These are phyloP conservation scores for Parsonsia alboflavescens DNA, from an alignment of 257 asterid species.

Conservation along the genomic window DNA sequence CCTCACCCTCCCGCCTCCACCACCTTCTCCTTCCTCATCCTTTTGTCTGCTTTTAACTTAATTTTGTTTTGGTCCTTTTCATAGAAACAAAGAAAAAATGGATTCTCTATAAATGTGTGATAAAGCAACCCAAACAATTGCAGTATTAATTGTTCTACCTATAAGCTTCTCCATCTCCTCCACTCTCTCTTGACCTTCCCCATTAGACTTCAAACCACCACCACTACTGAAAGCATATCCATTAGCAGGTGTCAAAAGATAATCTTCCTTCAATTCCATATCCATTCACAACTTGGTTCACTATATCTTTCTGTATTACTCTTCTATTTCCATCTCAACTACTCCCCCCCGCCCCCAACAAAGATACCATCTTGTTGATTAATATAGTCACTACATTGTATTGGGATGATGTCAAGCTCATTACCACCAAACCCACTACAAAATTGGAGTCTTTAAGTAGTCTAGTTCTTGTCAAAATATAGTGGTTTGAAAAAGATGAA, in stretches of 20 bases:
- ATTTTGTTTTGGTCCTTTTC: no score
- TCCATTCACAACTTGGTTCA: constrained; percentile 54
- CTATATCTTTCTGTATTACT: constrained; percentile 35
- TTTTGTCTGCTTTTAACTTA: no score
- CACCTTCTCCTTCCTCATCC: no score
- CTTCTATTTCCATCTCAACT: constrained; percentile 13
- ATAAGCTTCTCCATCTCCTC: constrained; percentile 40
- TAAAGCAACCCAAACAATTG: constrained; percentile 58
- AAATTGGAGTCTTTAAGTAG: constrained; percentile 19
- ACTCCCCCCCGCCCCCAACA: no score
- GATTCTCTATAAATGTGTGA: no score
- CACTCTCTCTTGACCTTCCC: constrained; percentile 26
- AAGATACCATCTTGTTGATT: constrained; percentile 55
- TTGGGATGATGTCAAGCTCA: constrained; percentile 46
- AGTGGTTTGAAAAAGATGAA: constrained; percentile 14
- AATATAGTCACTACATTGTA: constrained; percentile 41
- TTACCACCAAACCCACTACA: constrained; percentile 32
- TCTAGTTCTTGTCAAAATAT: constrained; percentile 16
- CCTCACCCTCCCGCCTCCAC: no score
- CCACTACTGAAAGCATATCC: constrained; percentile 42
- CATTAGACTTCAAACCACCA: constrained; percentile 33
- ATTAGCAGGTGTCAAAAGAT: constrained; percentile 46
- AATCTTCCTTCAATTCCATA: constrained; percentile 56
- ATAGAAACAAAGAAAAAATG: no score
- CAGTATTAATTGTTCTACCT: constrained; percentile 69